These are phyloP conservation scores for Cyclospora cayetanensis DNA, from an alignment of 169 alveolate species.

Conservation along the genomic window DNA sequence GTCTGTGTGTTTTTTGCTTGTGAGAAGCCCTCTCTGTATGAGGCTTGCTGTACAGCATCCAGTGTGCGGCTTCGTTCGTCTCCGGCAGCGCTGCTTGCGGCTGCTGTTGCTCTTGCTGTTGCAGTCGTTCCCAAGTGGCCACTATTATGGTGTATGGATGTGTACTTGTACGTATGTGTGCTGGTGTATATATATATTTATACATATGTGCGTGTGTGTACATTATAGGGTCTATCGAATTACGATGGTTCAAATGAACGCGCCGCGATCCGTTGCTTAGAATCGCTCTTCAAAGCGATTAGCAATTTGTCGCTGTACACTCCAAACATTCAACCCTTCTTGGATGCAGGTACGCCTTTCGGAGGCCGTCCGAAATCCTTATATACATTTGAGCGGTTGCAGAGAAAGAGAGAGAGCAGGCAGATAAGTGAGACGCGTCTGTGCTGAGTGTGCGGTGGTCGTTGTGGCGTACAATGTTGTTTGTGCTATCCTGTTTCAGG, in stretches of 20 bases:
- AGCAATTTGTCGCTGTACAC: constrained; percentile 88
- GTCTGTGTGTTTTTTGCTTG: too few species aligned
- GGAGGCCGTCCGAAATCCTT: not conserved
- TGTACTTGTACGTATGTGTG: not conserved
- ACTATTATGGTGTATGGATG: too few species aligned
- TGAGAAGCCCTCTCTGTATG: too few species aligned
- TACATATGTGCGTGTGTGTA: not conserved
- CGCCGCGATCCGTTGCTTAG: constrained; percentile 86
- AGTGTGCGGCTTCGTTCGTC: too few species aligned
- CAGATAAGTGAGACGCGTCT: too few species aligned
- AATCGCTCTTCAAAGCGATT: constrained; percentile 88
- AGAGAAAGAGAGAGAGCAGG: not conserved
- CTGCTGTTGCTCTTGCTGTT: too few species aligned
- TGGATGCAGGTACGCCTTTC: constrained; percentile 76
- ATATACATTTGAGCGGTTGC: not conserved
- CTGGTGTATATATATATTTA: constrained; percentile 63
- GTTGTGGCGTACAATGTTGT: not conserved
- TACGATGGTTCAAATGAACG: constrained; percentile 70
- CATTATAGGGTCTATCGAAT: constrained; percentile 61
- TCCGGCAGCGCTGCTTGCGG: too few species aligned
- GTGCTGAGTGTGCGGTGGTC: not conserved
- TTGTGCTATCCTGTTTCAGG: constrained; percentile 20
- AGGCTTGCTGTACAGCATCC: too few species aligned
- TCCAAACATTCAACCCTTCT: constrained; percentile 83
- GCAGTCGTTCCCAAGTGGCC: too few species aligned